Percentiles rank a stretch among this genome's conserved stretches.
Conservation (phyloP, 2,329 filamentous ascomycete species). For the Nothopassalora personata region DNA sequence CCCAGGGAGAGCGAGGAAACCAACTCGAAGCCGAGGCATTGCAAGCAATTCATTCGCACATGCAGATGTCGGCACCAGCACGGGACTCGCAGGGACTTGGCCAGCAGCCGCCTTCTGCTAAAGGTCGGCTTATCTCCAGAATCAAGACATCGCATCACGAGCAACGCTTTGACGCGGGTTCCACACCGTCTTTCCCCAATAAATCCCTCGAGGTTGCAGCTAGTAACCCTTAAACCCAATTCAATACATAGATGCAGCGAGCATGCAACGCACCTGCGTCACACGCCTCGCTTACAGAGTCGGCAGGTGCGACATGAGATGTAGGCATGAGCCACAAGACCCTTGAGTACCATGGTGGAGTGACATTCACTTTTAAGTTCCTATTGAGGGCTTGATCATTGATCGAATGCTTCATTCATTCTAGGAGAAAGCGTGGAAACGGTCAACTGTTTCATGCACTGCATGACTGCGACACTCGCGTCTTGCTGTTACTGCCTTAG, state of each 20-base stretch:
- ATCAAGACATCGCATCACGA: not conserved
- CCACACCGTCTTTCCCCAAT: not conserved
- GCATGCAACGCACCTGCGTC: not conserved
- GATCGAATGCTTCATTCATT: not conserved
- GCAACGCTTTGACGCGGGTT: not conserved
- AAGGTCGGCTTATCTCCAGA: not conserved
- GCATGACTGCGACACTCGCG: not conserved
- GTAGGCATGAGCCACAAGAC: not conserved
- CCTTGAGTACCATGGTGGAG: not conserved
- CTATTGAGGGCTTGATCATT: not conserved
- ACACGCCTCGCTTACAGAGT: slow-evolving; percentile 1
- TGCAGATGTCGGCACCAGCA: not conserved
- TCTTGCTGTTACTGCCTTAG: slow-evolving; percentile 1
- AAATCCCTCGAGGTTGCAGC: not conserved
- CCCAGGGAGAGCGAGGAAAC: not conserved
- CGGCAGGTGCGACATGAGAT: not conserved
- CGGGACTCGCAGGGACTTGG: no score
- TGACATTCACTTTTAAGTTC: slow-evolving; percentile 7
- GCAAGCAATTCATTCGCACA: not conserved
- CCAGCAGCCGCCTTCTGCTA: not conserved
- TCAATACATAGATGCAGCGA: not conserved
- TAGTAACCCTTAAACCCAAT: not conserved
- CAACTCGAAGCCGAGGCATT: slow-evolving; percentile 2
- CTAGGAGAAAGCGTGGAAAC: not conserved
- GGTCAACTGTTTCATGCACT: no score